A percentile compares a stretch with the other conserved stretches of the same genome.
These are phyloP conservation scores for Keithomyces neogunnii DNA, from an alignment of 2,329 filamentous ascomycete genomes.

Conservation along the genomic window DNA sequence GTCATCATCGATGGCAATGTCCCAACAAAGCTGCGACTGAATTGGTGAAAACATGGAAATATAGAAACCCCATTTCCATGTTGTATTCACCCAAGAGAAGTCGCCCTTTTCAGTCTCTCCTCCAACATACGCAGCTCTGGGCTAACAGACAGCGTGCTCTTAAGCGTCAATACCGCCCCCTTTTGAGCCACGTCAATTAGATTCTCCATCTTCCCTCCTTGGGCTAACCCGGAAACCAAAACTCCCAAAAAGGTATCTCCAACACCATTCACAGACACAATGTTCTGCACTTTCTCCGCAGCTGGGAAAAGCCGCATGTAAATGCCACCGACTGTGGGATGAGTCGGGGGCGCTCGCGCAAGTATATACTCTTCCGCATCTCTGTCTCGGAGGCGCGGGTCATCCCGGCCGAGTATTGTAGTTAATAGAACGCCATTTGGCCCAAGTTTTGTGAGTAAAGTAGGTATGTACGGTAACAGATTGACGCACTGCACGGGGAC, in stretches of 20 bases:
- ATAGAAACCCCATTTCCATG: too few species aligned
- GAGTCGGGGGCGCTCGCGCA: constrained; percentile 46
- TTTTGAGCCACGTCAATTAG: constrained; percentile 73
- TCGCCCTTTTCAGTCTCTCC: constrained; percentile 22
- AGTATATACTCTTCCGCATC: constrained; percentile 64
- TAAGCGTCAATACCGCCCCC: constrained; percentile 71
- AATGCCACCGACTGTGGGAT: constrained; percentile 58
- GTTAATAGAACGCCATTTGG: constrained; percentile 66
- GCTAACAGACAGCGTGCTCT: constrained; percentile 65
- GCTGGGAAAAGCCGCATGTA: constrained; percentile 72
- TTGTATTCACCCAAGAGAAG: background rate
- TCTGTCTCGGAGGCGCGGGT: constrained; percentile 55
- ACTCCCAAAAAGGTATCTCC: constrained; percentile 90
- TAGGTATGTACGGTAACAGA: constrained; percentile 80
- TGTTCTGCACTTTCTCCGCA: constrained; percentile 56
- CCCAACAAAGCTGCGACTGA: too few species aligned
- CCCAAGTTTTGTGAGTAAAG: constrained; percentile 78
- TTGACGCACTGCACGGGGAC: constrained; percentile 78
- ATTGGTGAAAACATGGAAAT: too few species aligned
- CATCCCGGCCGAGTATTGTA: constrained; percentile 57
- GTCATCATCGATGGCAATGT: too few species aligned
- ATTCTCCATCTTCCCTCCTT: constrained; percentile 45
- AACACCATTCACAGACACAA: constrained; percentile 87
- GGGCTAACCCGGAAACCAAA: constrained; percentile 68
- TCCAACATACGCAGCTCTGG: constrained; percentile 41